These are phyloP conservation scores for Phlyctochytrium bullatum DNA, from an alignment of 192 early-diverging fungal genomes.

Conservation along the genomic window DNA sequence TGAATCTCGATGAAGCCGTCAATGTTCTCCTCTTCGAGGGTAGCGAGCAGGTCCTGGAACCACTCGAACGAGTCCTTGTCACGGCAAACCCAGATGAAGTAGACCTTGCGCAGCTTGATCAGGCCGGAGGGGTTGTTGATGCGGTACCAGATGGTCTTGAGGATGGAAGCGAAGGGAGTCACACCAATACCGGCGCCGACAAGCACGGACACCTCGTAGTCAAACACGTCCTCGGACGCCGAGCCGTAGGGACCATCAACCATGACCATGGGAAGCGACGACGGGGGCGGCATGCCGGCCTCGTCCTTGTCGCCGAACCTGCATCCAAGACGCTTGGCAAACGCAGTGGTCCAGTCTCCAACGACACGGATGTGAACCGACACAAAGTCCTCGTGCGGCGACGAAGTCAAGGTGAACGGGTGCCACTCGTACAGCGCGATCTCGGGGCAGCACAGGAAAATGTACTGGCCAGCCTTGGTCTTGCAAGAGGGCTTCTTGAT, in stretches of 20 bases:
- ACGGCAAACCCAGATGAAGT: constrained; percentile 84
- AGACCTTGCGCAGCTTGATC: constrained; percentile 72
- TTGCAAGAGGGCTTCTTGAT: constrained; percentile 63
- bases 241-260: constrained; percentile 79
- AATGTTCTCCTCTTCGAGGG: constrained; percentile 75
- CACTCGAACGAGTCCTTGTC: constrained; percentile 84
- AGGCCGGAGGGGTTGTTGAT: constrained; percentile 50
- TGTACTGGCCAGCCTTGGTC: constrained; percentile 74
- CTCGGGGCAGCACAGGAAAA: constrained; percentile 73
- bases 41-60: constrained; percentile 81
- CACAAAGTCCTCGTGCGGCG: constrained; percentile 73
- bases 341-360: constrained; percentile 71
- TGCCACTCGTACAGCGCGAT: constrained; percentile 75
- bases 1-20: constrained; percentile 75
- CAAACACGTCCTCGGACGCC: constrained; percentile 79
- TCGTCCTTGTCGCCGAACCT: constrained; percentile 50
- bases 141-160: constrained; percentile 78
- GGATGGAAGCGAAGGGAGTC: constrained; percentile 79
- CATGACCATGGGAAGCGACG: constrained; percentile 65
- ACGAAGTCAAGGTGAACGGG: constrained; percentile 80
- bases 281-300: constrained; percentile 36
- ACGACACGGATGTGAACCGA: constrained; percentile 74
- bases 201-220: constrained; percentile 73
- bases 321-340: constrained; percentile 71
- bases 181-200: constrained; percentile 84